Evolutionary conservation across 192 early-diverging fungal genomes (phyloP).

Genomic region (Haplosporangium gracile): DNA sequence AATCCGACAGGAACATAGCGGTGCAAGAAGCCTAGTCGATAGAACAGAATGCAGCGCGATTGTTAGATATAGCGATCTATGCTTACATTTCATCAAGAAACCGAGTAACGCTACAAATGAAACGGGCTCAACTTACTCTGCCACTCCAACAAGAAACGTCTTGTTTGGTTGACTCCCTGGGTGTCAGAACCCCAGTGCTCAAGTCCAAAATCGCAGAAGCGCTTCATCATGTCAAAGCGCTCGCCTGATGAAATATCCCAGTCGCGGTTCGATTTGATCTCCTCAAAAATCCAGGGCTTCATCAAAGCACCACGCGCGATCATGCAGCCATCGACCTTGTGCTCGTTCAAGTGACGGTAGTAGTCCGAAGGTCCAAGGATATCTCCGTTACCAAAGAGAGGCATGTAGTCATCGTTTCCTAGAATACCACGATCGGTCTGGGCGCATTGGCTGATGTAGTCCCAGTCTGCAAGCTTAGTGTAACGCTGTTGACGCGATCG

Average conservation of each 20-base stretch:
- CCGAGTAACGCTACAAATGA: not conserved
- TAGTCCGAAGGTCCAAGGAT: slow-evolving; percentile 89
- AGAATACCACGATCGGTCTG: slow-evolving; percentile 54
- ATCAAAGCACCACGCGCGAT: slow-evolving; percentile 84
- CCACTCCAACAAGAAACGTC: slow-evolving; percentile 87
- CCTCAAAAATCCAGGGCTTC: slow-evolving; percentile 98
- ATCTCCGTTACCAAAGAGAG: slow-evolving; percentile 81
- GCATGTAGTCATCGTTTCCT: slow-evolving; percentile 66
- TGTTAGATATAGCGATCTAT: slow-evolving; percentile 55
- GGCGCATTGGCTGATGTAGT: slow-evolving; percentile 83
- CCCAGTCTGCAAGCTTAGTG: slow-evolving; percentile 91
- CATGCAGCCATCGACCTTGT: slow-evolving; percentile 88
- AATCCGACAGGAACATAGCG: slow-evolving; percentile 94
- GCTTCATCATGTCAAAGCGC: slow-evolving; percentile 90
- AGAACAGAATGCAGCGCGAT: slow-evolving; percentile 55
- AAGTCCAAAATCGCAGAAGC: slow-evolving; percentile 87
- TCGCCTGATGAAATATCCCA: slow-evolving; percentile 94
- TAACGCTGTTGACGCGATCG: slow-evolving; percentile 94
- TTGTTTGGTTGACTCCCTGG: slow-evolving; percentile 85
- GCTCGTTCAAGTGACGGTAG: slow-evolving; percentile 72
- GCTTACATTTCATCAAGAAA: not conserved
- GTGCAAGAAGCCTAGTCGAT: slow-evolving; percentile 43
- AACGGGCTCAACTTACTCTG: slow-evolving; percentile 68
- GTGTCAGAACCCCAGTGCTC: slow-evolving; percentile 97
- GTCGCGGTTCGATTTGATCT: slow-evolving; percentile 87